Evolutionary conservation across 345 rosid species (phyloP).

Genomic region (Citrus hindsii): DNA sequence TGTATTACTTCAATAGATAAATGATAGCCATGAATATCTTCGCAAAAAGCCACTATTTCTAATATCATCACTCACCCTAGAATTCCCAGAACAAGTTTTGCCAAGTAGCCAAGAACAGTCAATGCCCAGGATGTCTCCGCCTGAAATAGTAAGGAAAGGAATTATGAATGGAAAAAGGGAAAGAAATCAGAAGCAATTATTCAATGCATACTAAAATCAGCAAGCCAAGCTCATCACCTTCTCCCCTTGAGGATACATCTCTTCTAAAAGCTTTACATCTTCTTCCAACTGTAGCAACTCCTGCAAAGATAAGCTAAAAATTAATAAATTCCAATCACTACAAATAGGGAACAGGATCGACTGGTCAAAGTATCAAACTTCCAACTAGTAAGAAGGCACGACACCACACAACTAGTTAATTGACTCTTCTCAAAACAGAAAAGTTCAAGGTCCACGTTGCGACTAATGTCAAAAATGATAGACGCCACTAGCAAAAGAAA

Average conservation of each 20-base stretch:
- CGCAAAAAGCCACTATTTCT: constrained; percentile 1
- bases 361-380: neutral
- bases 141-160: constrained; percentile 39
- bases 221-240: constrained; percentile 43
- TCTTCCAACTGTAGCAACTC: constrained; percentile 93
- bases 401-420: neutral
- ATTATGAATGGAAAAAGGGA: neutral
- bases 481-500: neutral
- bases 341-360: neutral
- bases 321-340: constrained; percentile 13
- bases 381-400: neutral
- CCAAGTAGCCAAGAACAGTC: constrained; percentile 94
- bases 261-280: constrained; percentile 95
- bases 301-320: constrained; percentile 38
- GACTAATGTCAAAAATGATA: neutral
- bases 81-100: constrained; percentile 79
- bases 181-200: neutral
- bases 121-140: constrained; percentile 98
- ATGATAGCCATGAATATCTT: neutral
- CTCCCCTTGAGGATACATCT: constrained; percentile 99
- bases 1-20: neutral
- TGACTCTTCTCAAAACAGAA: neutral
- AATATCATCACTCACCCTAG: constrained; percentile 61
- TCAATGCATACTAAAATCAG: constrained; percentile 1
- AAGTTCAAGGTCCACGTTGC: neutral